These are phyloP conservation scores for Amanita pallidorosea DNA, from an alignment of 768 basidiomycete species.

Conservation along the genomic window DNA sequence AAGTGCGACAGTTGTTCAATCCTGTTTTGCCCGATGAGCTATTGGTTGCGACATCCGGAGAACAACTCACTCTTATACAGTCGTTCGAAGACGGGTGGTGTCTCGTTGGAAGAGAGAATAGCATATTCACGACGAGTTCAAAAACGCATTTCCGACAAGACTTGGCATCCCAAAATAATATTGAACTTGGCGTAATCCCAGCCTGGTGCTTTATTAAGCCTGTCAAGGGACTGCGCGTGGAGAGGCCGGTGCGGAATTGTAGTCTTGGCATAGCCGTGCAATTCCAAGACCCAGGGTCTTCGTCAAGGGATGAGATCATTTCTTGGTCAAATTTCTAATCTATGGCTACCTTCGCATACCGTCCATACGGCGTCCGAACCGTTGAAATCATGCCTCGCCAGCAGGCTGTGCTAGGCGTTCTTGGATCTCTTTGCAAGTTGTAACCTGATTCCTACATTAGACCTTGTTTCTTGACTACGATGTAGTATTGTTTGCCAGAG, in stretches of 20 bases:
- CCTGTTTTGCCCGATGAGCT: slow-evolving; percentile 73
- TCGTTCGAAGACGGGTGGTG: slow-evolving; percentile 79
- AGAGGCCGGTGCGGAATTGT: slow-evolving; percentile 52
- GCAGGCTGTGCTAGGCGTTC: too few relatives aligned
- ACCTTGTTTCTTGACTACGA: too few relatives aligned
- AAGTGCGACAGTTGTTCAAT: slow-evolving; percentile 54
- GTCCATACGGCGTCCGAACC: too few relatives aligned
- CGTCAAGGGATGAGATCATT: slow-evolving; percentile 38
- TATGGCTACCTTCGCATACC: not conserved
- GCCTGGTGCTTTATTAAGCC: slow-evolving; percentile 70
- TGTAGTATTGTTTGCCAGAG: too few relatives aligned
- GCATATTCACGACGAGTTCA: slow-evolving; percentile 17
- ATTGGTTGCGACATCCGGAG: slow-evolving; percentile 38
- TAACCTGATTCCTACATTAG: too few relatives aligned
- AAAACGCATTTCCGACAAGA: slow-evolving; percentile 31
- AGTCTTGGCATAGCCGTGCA: slow-evolving; percentile 59
- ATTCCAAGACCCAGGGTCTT: slow-evolving; percentile 26
- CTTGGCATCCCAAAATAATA: slow-evolving; percentile 20
- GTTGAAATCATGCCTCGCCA: too few relatives aligned
- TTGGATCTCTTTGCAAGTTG: too few relatives aligned
- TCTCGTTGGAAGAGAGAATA: slow-evolving; percentile 47
- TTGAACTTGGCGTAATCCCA: slow-evolving; percentile 65
- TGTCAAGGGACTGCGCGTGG: slow-evolving; percentile 43
- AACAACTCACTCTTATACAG: slow-evolving; percentile 50
- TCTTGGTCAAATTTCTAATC: slow-evolving; percentile 66